Evolutionary conservation across 371 early-diverging fungal genomes (phyloP), one percentile per base, ranked within the genome.

Genomic region (Mortierella sp.): DNA sequence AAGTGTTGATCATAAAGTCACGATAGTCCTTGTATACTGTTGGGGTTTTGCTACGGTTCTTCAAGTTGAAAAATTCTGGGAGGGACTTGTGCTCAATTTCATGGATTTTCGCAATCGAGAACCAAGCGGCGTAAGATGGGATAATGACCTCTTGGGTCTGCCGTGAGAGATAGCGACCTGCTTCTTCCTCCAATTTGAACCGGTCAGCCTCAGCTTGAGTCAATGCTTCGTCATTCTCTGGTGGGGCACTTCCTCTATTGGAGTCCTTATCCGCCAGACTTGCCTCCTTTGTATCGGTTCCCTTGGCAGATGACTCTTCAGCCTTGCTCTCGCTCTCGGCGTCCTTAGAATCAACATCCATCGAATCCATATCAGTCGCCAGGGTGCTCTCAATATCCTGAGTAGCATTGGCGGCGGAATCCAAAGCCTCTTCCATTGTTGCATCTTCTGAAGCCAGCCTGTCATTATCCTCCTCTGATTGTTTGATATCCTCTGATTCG

Each of bases 1-100:
- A 98, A 1, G 96, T 96, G 83, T 96, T 95, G 85, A 98, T 89
- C 97, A 99, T 98, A 72, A 98, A 98, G 84, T 98, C 96, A 58
- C 99, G 93, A 81, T 97, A 98, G 83, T 98, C 98, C 84, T 93
- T 92, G 86, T 98, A 98, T 45, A 96, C 90, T 2, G 89, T 83
- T 0, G 97, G 95, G 34, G 97, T 97, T 78, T 99, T 99, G 64
- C 94, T 93, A 72, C 90, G 89, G 87, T 96, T 97, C 70, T 89
- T 90, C 66, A 88, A 88, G 75, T 94, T 96, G 85, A 98, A 98
- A 83, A 99, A 99, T 85, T 98, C 98, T 32, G 98, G 98, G 66
- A 98, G 86, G 3, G 95, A 90, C 43, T 92, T 91, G 73, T 91
- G 89, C 83, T 99, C 99, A 70, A 96, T 95, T 61, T 95, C 94